Base-by-base conservation (phyloP, 768 basidiomycete species). In the Boletus pseudo-olivaceus region DNA sequence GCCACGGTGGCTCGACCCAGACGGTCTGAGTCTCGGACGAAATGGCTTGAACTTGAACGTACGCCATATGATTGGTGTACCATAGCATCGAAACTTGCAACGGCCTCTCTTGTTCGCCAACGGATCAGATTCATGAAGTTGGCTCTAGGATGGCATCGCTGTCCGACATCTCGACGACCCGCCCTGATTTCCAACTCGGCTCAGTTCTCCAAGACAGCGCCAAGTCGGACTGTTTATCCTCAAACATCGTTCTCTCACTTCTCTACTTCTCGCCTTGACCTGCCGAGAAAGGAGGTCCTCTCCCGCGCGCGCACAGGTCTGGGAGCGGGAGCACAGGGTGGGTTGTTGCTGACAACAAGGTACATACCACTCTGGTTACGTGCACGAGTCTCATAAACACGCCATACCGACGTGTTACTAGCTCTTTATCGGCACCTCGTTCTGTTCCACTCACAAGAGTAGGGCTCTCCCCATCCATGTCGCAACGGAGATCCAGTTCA, bases 401-500 rank as follows among this genome's bases (percentile, higher is more conserved):
- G 54, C 30, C 51, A 44, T 47, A 34, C 47, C 40, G 40, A 64
- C 59, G 41, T n/a, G 54, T 53, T 32, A 23, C 38, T 29, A 70
- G 71, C 47, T 49, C 53, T 20, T 44, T 49, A 6, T 30, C 29
- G n/a, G 20, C 23, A 29, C 29, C 43, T 34, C 43, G 30, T 46
- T 45, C 35, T 12, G 34, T 38, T 45, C 29, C 34, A 6, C 26
- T 43, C 32, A 29, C 49, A 33, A 46, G 44, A 34, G 7, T 43
- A 44, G 26, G 40, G 32, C 29, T 27, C 27, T 35, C 39, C 30
- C 47, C 34, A 20, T 15, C 43, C 54, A 72, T 72, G 71, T 57
- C 47, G 14, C 62, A 60, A 20, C 59, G 51, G 51, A 50, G 63
- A 27, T 27, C 47, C 35, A 53, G 46, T 30, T 70, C 68, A 14